These are phyloP conservation scores for Tulasnella sp. DNA, from an alignment of 768 basidiomycete genomes.

Conservation along the genomic window DNA sequence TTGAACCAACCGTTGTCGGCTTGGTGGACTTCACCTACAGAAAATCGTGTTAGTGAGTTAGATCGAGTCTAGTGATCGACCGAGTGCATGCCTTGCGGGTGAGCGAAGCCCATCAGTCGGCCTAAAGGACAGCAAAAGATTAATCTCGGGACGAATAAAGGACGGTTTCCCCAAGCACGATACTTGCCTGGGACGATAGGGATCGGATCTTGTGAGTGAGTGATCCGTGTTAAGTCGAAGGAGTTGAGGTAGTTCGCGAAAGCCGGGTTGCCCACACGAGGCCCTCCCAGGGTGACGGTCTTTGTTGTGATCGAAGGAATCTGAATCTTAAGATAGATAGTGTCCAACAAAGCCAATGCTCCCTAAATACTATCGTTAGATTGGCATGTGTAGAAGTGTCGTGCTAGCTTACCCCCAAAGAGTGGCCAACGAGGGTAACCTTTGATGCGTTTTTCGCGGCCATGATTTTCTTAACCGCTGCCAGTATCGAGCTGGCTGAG, in stretches of 20 bases:
- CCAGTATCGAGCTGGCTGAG: constrained; percentile 22
- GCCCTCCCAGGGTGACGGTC: constrained; percentile 27
- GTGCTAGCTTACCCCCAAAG: constrained; percentile 27
- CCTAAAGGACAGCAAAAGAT: constrained; percentile 36
- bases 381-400: neutral
- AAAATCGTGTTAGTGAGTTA: neutral
- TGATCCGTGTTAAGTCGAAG: constrained; percentile 35
- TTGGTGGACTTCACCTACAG: constrained; percentile 41
- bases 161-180: neutral
- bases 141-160: constrained; percentile 25
- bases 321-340: constrained; percentile 28
- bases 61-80: neutral
- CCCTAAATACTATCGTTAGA: constrained; percentile 3
- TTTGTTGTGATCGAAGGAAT: constrained; percentile 33
- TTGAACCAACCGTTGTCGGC: constrained; percentile 53
- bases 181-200: constrained; percentile 40
- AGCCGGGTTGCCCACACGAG: constrained; percentile 44
- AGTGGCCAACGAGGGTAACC: constrained; percentile 34
- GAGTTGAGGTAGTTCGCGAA: constrained; percentile 57
- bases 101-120: constrained; percentile 19
- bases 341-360: constrained; percentile 28
- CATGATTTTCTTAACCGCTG: constrained; percentile 31
- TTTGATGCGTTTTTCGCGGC: constrained; percentile 7
- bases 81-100: constrained; percentile 32
- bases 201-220: constrained; percentile 37